Base-by-base conservation (phyloP, 208 protist species). In the Trypanosomatidae sp. region DNA sequence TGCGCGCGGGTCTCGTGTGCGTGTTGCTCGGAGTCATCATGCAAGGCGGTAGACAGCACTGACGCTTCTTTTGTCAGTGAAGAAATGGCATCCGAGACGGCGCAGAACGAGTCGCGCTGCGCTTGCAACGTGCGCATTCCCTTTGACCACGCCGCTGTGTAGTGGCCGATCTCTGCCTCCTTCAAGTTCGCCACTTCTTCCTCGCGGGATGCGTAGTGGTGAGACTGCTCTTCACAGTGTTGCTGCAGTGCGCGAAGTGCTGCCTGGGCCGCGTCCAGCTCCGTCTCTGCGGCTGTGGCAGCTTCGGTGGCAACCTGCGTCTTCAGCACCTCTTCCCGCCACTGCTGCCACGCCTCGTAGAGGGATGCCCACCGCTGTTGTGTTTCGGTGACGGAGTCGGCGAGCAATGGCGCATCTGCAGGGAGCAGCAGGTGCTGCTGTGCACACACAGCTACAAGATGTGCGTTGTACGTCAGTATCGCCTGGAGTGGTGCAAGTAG, bases 81-180 rank as follows among this genome's bases (percentile, higher is more conserved):
- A 25, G 25, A 8, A 3, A 53, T 30, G 44, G 41, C 25, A 4
- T 68, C 44, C 15, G 28, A 49, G 25, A 69, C 53, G 0, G 28
- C 43, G 9, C 58, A 22, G 8, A 76, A 53, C n/a, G 80, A 74
- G 13, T 43, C n/a, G 1, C 62, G 39, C 41, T 69, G 69, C 17
- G 60, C 71, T 8, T 67, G 17, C 25, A 72, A 25, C n/a, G 76
- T 69, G 50, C 44, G 33, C 55, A 70, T 41, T 0, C 72, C 80
- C 47, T 55, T 74, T 30, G 22, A 44, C 59, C 73, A 73, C 55
- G 81, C 81, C 6, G 46, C 46, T 10, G 77, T 71, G 69, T 86
- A 78, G 53, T 77, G 71, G 22, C 22, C 36, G 25, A 79, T 36
- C 66, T 86, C 65, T 28, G 33, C 19, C 6, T 73, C 69, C 22